Evolutionary conservation across 2,329 filamentous ascomycete genomes (phyloP).

Genomic region (Pseudocercospora eumusae): DNA sequence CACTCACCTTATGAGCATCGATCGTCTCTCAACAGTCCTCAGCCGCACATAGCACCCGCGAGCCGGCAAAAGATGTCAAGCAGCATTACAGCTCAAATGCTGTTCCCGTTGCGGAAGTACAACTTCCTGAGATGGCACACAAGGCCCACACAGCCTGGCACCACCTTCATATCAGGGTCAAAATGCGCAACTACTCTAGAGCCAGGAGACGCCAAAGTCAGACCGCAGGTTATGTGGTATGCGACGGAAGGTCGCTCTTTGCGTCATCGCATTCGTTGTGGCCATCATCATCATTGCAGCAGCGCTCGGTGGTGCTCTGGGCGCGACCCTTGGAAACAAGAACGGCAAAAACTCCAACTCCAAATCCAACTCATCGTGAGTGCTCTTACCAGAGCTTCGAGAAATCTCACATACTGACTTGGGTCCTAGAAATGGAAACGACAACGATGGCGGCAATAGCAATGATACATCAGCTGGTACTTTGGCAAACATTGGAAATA

Average conservation of each 20-base stretch:
- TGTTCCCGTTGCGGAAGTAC: neutral
- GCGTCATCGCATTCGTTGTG: constrained; percentile 12
- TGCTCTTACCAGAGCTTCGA: neutral
- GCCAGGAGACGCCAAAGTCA: constrained; percentile 6
- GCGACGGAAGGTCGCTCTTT: constrained; percentile 18
- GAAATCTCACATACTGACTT: neutral
- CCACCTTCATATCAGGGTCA: constrained; percentile 10
- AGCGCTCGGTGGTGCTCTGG: constrained; percentile 23
- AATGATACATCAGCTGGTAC: neutral
- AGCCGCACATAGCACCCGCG: neutral
- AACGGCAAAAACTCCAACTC: neutral
- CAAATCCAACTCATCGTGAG: neutral
- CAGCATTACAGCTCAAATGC: constrained; percentile 1
- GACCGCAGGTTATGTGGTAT: constrained; percentile 21
- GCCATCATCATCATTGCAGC: constrained; percentile 16
- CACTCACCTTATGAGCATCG: constrained; percentile 1
- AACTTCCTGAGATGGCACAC: neutral
- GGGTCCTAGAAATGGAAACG: neutral
- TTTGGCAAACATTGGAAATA: constrained; percentile 1
- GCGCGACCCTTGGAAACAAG: constrained; percentile 13
- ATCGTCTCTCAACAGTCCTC: constrained; percentile 9
- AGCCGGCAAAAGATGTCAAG: neutral
- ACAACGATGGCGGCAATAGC: neutral
- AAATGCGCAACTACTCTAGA: neutral
- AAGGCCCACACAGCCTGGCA: constrained; percentile 4